Percentiles rank a stretch among this genome's conserved stretches.
Evolutionary conservation across 495 filamentous ascomycete species (phyloP).

Genomic region (Aspergillus ellipticus): DNA sequence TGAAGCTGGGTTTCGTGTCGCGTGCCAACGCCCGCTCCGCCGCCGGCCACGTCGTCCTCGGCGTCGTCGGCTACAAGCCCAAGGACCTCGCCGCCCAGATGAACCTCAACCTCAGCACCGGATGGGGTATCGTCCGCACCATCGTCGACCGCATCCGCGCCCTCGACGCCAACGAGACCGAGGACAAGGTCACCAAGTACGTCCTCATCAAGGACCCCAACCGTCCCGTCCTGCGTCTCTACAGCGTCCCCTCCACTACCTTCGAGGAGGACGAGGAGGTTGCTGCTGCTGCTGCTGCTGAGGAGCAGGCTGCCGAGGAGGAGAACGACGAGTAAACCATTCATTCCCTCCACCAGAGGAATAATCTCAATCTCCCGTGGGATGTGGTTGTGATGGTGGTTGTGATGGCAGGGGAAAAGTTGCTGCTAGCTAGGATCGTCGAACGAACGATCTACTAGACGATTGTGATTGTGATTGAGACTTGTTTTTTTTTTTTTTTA

Average conservation of each 20-base stretch:
- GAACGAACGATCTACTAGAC: too few relatives aligned
- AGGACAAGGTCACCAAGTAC: constrained; percentile 61
- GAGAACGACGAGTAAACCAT: constrained; percentile 40
- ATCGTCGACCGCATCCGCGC: constrained; percentile 78
- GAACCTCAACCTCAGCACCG: constrained; percentile 93
- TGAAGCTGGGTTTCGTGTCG: constrained; percentile 99
- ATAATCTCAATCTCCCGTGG: too few relatives aligned
- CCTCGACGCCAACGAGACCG: constrained; percentile 65
- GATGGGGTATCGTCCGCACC: constrained; percentile 98
- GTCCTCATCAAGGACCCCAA: constrained; percentile 86
- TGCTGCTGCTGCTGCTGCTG: constrained; percentile 44
- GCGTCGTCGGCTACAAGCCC: constrained; percentile 95
- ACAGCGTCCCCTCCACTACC: constrained; percentile 81
- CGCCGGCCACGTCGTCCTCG: constrained; percentile 88
- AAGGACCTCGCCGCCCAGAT: constrained; percentile 95
- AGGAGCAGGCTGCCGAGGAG: constrained; percentile 35
- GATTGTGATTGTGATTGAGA: constrained; percentile 16
- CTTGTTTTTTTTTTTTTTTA: too few relatives aligned
- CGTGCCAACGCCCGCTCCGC: constrained; percentile 85
- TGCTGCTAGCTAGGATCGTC: too few relatives aligned
- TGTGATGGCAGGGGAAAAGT: too few relatives aligned
- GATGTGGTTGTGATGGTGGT: neutral
- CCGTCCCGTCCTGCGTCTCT: constrained; percentile 86
- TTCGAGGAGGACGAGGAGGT: constrained; percentile 74
- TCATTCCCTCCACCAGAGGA: too few relatives aligned